Evolutionary conservation across 768 basidiomycete genomes (phyloP).

Genomic region (Omphalotus guepiniiformis): DNA sequence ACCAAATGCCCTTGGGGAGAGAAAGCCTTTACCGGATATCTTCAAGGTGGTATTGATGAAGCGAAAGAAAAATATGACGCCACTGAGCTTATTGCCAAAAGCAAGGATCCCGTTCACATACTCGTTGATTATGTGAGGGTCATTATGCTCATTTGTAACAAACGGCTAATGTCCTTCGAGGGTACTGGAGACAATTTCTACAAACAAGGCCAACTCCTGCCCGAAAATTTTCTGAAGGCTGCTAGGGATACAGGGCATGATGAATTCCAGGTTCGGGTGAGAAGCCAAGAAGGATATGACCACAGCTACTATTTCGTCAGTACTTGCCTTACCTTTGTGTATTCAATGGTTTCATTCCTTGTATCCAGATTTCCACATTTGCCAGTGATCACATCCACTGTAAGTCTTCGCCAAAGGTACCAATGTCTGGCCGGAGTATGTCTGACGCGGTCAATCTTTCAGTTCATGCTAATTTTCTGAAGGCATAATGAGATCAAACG

Average conservation of each 20-base stretch:
- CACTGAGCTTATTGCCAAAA: conserved; percentile 68
- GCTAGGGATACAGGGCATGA: conserved; percentile 71
- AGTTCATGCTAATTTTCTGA: conserved; percentile 89
- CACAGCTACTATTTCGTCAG: conserved; percentile 83
- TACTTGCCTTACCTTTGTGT: not conserved
- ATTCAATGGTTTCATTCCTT: not conserved
- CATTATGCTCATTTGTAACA: not conserved
- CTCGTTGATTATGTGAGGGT: conserved; percentile 78
- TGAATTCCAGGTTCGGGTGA: conserved; percentile 71
- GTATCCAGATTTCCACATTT: conserved; percentile 78
- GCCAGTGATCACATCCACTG: conserved; percentile 87
- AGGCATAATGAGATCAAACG: conserved; percentile 41
- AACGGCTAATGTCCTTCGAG: conserved; percentile 32
- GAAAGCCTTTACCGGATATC: conserved; percentile 87
- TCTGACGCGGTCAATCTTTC: conserved; percentile 19
- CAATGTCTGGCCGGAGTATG: conserved; percentile 6
- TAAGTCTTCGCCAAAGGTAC: conserved; percentile 33
- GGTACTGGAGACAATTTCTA: conserved; percentile 82
- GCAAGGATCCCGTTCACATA: conserved; percentile 65
- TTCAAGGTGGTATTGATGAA: conserved; percentile 72
- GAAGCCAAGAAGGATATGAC: conserved; percentile 81
- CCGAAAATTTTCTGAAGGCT: conserved; percentile 81
- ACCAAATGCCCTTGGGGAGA: conserved; percentile 86
- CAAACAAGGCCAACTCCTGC: conserved; percentile 82
- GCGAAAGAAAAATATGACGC: conserved; percentile 77